phyloP scores from a whole-genome alignment of 495 filamentous ascomycete species.

The Daldinia caldariorum region DNA sequence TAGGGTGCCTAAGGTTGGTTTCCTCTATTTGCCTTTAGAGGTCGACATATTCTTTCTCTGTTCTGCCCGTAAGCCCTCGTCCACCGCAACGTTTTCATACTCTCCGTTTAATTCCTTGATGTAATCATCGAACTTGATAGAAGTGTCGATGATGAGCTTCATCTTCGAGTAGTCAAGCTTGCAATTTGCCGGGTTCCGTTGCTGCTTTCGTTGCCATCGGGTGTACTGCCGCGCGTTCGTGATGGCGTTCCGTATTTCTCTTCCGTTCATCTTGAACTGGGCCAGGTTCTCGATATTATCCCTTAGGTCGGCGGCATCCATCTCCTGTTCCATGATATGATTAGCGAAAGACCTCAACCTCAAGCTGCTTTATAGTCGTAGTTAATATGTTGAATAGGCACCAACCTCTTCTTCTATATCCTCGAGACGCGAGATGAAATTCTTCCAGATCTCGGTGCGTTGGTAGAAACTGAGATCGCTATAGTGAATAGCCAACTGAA shows the following conservation, averaged over 20 bases:
- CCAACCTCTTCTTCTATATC: conserved; percentile 15
- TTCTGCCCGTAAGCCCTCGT: neutral
- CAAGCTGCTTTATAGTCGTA: neutral
- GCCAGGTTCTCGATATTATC: conserved; percentile 10
- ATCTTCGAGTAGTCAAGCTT: conserved; percentile 35
- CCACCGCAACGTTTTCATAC: neutral
- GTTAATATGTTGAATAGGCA: neutral
- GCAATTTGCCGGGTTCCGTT: neutral
- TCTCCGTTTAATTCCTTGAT: conserved; percentile 20
- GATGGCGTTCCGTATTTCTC: conserved; percentile 53
- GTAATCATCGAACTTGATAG: conserved; percentile 26
- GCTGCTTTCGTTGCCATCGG: conserved; percentile 19
- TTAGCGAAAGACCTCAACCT: neutral
- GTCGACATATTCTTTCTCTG: neutral
- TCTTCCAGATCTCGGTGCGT: conserved; percentile 53
- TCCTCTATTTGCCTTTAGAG: neutral
- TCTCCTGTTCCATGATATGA: conserved; percentile 18
- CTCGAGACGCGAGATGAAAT: conserved; percentile 47
- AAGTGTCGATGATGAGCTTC: conserved; percentile 39
- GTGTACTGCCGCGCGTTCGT: conserved; percentile 50
- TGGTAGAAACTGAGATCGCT: conserved; percentile 40
- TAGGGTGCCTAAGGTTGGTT: too few species aligned
- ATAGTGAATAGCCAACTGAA: conserved; percentile 58
- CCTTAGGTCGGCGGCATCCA: conserved; percentile 41
- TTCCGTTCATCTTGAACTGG: conserved; percentile 52